Percentiles rank a stretch among this genome's conserved stretches.
These are phyloP conservation scores for Pseudogymnoascus sp. DNA, from an alignment of 2,329 filamentous ascomycete species.

Conservation along the genomic window DNA sequence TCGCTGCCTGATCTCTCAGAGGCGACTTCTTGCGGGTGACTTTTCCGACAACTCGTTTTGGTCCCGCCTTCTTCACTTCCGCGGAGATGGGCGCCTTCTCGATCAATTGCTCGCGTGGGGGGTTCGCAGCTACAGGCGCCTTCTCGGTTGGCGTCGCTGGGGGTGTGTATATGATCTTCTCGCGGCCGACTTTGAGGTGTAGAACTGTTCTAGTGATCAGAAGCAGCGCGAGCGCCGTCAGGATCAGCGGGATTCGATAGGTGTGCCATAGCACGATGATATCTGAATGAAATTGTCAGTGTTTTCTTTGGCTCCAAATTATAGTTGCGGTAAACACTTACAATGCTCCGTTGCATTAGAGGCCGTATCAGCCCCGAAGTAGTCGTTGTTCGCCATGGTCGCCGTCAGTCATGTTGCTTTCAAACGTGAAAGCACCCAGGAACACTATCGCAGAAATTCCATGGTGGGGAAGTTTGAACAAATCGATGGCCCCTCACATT, in stretches of 20 bases:
- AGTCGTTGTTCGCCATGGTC: slow-evolving; percentile 6
- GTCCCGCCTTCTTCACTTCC: slow-evolving; percentile 29
- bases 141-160: slow-evolving; percentile 17
- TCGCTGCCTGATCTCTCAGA: slow-evolving; percentile 24
- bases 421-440: background rate
- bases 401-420: slow-evolving; percentile 1
- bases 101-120: background rate
- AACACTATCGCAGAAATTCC: slow-evolving; percentile 7
- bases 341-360: background rate
- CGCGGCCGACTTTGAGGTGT: slow-evolving; percentile 25
- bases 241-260: slow-evolving; percentile 37
- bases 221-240: slow-evolving; percentile 31
- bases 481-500: slow-evolving; percentile 1
- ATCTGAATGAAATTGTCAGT: no score
- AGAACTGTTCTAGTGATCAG: slow-evolving; percentile 28
- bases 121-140: background rate
- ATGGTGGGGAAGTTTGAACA: slow-evolving; percentile 8
- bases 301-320: no score
- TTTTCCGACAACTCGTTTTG: slow-evolving; percentile 29
- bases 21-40: slow-evolving; percentile 22
- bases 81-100: background rate
- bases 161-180: slow-evolving; percentile 26
- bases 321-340: no score
- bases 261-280: slow-evolving; percentile 35
- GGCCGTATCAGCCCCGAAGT: background rate